These are phyloP conservation scores for Penicillium psychrosexuale DNA, from an alignment of 2,329 filamentous ascomycete species.

Conservation along the genomic window DNA sequence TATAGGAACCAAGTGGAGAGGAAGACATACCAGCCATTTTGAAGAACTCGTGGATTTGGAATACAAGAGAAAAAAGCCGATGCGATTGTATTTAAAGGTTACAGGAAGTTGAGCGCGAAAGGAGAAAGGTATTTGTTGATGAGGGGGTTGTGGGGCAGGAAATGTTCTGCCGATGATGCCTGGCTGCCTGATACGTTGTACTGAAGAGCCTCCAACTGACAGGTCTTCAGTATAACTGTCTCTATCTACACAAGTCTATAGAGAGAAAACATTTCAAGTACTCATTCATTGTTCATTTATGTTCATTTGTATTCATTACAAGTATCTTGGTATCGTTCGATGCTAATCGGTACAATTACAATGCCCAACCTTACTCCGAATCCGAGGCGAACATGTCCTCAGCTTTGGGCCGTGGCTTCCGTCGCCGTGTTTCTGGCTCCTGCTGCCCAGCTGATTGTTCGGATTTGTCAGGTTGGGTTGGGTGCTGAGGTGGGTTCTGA, in stretches of 20 bases:
- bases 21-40: constrained; percentile 38
- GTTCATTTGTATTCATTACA: constrained; percentile 3
- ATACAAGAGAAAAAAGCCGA: constrained; percentile 13
- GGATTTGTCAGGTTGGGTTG: constrained; percentile 13
- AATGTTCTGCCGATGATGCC: constrained; percentile 19
- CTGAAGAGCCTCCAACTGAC: constrained; percentile 1
- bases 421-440: constrained; percentile 31
- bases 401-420: constrained; percentile 66
- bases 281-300: background rate
- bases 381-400: constrained; percentile 87
- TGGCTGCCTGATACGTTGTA: constrained; percentile 3
- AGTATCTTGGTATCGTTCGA: background rate
- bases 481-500: constrained; percentile 9
- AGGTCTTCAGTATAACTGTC: background rate
- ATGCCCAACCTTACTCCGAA: constrained; percentile 40
- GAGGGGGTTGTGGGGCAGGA: constrained; percentile 26
- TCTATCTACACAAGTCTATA: background rate
- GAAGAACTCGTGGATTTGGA: constrained; percentile 11
- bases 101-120: constrained; percentile 12
- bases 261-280: background rate
- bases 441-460: constrained; percentile 20
- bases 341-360: constrained; percentile 15
- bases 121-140: constrained; percentile 26
- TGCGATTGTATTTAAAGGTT: constrained; percentile 19
- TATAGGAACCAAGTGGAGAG: background rate